Evolutionary conservation across 23 red algal species (phyloP).

Genomic region (Chondrus crispus): DNA sequence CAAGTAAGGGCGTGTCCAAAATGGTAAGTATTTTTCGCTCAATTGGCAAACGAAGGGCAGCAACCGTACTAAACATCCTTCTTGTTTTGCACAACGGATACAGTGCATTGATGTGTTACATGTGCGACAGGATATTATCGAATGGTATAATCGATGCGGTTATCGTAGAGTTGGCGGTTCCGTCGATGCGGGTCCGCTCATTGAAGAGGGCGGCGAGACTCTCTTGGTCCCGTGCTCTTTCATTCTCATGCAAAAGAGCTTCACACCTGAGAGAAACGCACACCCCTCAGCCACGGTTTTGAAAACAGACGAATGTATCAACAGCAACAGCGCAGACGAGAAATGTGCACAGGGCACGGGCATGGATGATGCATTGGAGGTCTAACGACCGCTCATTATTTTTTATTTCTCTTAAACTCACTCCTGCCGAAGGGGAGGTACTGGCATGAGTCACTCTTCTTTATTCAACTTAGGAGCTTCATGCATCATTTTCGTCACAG

Average conservation of each 20-base stretch:
- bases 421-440: too few relatives aligned
- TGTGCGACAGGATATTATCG: conserved; percentile 38
- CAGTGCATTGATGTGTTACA: conserved; percentile 52
- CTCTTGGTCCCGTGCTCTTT: conserved; percentile 48
- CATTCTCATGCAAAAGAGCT: conserved; percentile 44
- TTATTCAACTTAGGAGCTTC: too few relatives aligned
- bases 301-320: too few relatives aligned
- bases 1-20: neutral
- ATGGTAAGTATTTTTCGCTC: conserved; percentile 79
- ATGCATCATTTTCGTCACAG: too few relatives aligned
- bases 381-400: too few relatives aligned
- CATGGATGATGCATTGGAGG: too few relatives aligned
- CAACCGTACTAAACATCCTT: neutral
- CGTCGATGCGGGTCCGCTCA: conserved; percentile 44
- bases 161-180: conserved; percentile 14
- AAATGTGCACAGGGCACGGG: too few relatives aligned
- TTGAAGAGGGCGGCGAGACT: conserved; percentile 39
- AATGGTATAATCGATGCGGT: conserved; percentile 68
- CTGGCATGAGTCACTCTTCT: too few relatives aligned
- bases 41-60: too few relatives aligned
- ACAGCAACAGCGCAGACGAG: too few relatives aligned
- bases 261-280: neutral
- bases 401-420: too few relatives aligned
- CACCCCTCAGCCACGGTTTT: too few relatives aligned
- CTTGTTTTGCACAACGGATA: neutral